phyloP scores from a whole-genome alignment of 495 filamentous ascomycete genomes.

The Penicillium pulvis region DNA sequence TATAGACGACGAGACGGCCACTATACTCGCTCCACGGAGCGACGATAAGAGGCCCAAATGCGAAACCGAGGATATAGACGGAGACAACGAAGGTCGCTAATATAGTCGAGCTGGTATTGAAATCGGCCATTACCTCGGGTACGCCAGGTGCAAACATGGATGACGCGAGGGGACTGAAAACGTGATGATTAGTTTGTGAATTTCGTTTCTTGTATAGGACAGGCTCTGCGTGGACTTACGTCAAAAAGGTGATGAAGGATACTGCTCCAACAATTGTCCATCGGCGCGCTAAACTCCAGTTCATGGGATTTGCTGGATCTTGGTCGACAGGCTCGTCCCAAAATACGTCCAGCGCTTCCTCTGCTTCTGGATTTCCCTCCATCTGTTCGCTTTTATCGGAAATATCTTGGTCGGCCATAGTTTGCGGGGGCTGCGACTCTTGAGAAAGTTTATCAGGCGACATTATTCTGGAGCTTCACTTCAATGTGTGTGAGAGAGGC shows the following conservation, averaged over 20 bases:
- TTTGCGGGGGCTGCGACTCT: neutral
- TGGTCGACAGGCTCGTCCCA: constrained; percentile 4
- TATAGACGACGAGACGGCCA: constrained; percentile 71
- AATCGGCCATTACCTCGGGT: constrained; percentile 68
- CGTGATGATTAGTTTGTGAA: no score
- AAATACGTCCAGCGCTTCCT: neutral
- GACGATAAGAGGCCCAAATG: constrained; percentile 68
- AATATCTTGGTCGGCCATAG: neutral
- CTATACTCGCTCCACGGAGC: constrained; percentile 79
- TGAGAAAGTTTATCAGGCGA: neutral
- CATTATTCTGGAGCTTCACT: neutral
- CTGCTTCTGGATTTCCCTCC: neutral
- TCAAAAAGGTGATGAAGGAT: constrained; percentile 70
- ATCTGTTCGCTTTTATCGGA: neutral
- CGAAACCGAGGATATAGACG: constrained; percentile 68
- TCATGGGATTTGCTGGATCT: constrained; percentile 73
- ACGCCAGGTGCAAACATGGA: constrained; percentile 63
- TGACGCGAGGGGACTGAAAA: constrained; percentile 80
- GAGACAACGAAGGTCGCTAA: constrained; percentile 75
- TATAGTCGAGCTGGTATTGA: constrained; percentile 53
- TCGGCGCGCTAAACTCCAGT: constrained; percentile 73
- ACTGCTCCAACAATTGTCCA: constrained; percentile 62
- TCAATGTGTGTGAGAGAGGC: neutral
- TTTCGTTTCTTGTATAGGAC: no score
- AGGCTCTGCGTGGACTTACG: constrained; percentile 34